Evolutionary conservation across 2,329 filamentous ascomycete species (phyloP).

Genomic region (Aureobasidium sp.): DNA sequence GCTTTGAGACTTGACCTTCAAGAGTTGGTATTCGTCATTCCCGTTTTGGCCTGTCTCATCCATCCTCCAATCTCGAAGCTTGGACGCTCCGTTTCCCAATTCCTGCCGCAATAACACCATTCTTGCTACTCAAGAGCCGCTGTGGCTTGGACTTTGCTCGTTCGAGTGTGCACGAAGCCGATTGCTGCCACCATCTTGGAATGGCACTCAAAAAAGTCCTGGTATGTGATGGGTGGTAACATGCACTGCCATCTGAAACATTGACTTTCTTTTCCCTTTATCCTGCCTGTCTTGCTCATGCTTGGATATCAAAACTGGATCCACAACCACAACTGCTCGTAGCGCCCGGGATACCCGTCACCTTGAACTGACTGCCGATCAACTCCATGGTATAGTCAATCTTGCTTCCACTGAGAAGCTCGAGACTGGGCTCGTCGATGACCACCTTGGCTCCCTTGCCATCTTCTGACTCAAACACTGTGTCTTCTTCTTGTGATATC

Average conservation of each 20-base stretch:
- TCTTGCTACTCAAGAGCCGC: neutral
- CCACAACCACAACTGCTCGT: constrained; percentile 95
- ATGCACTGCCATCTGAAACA: neutral
- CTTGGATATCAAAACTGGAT: constrained; percentile 84
- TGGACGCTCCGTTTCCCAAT: neutral
- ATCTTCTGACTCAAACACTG: constrained; percentile 64
- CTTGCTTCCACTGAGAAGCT: constrained; percentile 84
- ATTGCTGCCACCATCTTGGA: neutral
- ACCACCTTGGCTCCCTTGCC: constrained; percentile 59
- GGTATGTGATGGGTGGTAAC: too few relatives aligned
- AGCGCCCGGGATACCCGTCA: constrained; percentile 84
- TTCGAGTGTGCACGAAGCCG: neutral
- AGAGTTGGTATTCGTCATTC: neutral
- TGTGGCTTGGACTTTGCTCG: neutral
- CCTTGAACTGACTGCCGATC: constrained; percentile 92
- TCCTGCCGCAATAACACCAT: neutral
- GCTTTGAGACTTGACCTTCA: neutral
- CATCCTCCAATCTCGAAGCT: neutral
- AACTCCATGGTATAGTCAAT: constrained; percentile 95
- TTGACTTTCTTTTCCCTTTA: neutral
- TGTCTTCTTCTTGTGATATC: constrained; percentile 68
- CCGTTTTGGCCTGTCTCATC: constrained; percentile 2
- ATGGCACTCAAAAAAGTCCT: neutral
- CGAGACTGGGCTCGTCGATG: constrained; percentile 77
- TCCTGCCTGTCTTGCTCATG: neutral